phyloP scores from a whole-genome alignment of 345 rosid species.

The Raphanus sativus region DNA sequence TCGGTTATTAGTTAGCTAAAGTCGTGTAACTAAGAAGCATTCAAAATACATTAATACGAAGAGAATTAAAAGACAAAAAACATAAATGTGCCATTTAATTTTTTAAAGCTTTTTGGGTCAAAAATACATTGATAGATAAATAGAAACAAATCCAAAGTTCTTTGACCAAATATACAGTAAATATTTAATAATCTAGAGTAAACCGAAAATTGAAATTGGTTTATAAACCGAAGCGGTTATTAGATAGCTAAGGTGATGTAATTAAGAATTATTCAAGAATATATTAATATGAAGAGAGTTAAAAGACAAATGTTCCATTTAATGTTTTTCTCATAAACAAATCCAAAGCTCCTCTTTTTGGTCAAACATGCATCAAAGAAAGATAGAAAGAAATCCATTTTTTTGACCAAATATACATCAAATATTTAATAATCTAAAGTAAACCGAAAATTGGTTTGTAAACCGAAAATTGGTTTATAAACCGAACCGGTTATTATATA shows the following conservation, averaged over 20 bases:
- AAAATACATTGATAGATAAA: too few species aligned
- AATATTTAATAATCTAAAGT: background rate
- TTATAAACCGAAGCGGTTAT: slow-evolving; percentile 13
- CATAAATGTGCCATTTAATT: too few species aligned
- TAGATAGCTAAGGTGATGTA: slow-evolving; percentile 6
- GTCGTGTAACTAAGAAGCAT: background rate
- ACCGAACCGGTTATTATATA: background rate
- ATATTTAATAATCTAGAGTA: background rate
- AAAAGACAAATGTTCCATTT: too few species aligned
- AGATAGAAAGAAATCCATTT: too few species aligned
- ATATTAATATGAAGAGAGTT: too few species aligned
- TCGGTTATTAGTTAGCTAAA: background rate
- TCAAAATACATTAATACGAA: background rate
- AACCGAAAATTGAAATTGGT: background rate
- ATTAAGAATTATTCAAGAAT: background rate
- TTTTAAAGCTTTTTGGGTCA: too few species aligned
- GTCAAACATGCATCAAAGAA: too few species aligned
- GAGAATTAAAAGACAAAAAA: background rate
- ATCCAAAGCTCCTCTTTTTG: background rate
- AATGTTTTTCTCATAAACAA: background rate
- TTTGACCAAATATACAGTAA: too few species aligned
- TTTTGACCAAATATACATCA: background rate
- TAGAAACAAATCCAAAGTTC: too few species aligned
- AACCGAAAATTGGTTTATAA: background rate
- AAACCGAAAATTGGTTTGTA: background rate